A percentile compares a stretch with the other conserved stretches of the same genome.
phyloP scores from a whole-genome alignment of 805 yeast species.

The Maudiozyma bulderi region DNA sequence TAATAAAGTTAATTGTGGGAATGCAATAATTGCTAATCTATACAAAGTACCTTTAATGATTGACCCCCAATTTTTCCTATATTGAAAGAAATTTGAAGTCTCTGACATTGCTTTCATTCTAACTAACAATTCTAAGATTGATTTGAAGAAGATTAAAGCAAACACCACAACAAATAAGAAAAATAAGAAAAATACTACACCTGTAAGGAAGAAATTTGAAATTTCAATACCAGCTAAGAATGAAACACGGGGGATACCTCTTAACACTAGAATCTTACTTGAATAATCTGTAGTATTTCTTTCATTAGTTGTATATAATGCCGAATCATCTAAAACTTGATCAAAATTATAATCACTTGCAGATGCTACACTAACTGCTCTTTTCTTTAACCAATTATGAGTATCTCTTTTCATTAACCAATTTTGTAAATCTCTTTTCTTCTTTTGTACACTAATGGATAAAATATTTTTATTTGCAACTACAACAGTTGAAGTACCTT shows the following conservation, averaged over 20 bases:
- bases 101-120: slow-evolving; percentile 49
- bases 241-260: slow-evolving; percentile 91
- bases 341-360: slow-evolving; percentile 35
- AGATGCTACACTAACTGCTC: slow-evolving; percentile 28
- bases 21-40: slow-evolving; percentile 72
- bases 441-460: slow-evolving; percentile 80
- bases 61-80: slow-evolving; percentile 74
- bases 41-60: slow-evolving; percentile 82
- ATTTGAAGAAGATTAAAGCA: slow-evolving; percentile 55
- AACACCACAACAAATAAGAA: slow-evolving; percentile 54
- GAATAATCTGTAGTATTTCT: slow-evolving; percentile 44
- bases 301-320: slow-evolving; percentile 64
- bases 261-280: slow-evolving; percentile 64
- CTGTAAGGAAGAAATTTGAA: slow-evolving; percentile 77
- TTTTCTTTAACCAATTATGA: slow-evolving; percentile 22
- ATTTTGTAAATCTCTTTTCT: slow-evolving; percentile 10
- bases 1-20: slow-evolving; percentile 75
- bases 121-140: slow-evolving; percentile 51
- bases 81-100: slow-evolving; percentile 56
- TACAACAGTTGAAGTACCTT: slow-evolving; percentile 76
- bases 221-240: slow-evolving; percentile 78
- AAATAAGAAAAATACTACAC: slow-evolving; percentile 73
- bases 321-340: slow-evolving; percentile 41
- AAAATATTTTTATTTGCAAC: slow-evolving; percentile 51
- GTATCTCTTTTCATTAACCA: slow-evolving; percentile 18